Base-by-base conservation (phyloP, 768 basidiomycete genomes). In the Leccinum sublutescens region DNA sequence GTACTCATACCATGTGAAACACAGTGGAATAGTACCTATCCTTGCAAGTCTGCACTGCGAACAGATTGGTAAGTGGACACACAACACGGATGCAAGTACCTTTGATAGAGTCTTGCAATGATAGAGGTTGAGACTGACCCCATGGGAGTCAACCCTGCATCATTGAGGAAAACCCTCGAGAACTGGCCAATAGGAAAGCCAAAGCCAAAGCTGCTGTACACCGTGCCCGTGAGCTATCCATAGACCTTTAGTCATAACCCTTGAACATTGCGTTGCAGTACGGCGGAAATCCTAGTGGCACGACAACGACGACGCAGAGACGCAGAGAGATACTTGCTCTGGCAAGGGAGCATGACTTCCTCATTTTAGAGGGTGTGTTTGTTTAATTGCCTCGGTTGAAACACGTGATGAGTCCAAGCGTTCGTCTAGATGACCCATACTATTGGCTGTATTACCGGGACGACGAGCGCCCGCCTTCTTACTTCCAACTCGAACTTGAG, bases 241-340 rank as follows among this genome's bases (percentile, higher is more conserved):
- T 9, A 12, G 10, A 31, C 40, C 12, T 12, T 45, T 31, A 51
- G 19, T 50, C 33, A 48, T 38, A 55, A 52, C 57, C 34, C 21
- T 48, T 9, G 6, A 34, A 52, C 54, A 48, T 6, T 4, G 10
- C 19, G 50, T 58, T 33, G 9, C 58, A 87, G 84, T 85, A 86
- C 62, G 91, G 92, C 34, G 86, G 86, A 60, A 92, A 94, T 69
- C 89, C 89, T 5, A 88, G 87, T 6, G 92, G 92, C 4, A 85
- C 83, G 71, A 91, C 89, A 6, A 82, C 86, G 3, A 81, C 86
- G 0, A 71, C 82, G 15, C 82, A 84, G 56, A 80, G 91, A 40
- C 80, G 83, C 23, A 75, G 82, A 71, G 82, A 86, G 66, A 82
- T 88, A 11, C 79, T 95, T 15, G 73, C 77, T 58, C 78, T 93